Conservation (phyloP, 441 rosid species). For the Pelargonium myrrhifolium region DNA sequence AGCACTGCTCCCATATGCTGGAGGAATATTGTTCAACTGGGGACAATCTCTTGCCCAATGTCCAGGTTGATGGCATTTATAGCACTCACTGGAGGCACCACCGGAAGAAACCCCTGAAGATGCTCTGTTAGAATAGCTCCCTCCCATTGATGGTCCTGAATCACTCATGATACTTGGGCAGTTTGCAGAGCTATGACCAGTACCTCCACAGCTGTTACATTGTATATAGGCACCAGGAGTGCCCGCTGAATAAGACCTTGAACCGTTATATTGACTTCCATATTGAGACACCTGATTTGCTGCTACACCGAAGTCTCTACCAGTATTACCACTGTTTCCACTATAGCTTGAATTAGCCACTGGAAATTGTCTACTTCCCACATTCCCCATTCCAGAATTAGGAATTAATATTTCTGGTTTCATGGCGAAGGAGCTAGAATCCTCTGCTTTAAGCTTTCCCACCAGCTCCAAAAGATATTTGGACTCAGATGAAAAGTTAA, state of each 20-base stretch:
- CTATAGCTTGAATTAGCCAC: constrained; percentile 16
- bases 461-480: constrained; percentile 54
- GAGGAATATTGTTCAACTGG: constrained; percentile 29
- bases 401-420: constrained; percentile 29
- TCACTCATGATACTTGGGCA: constrained; percentile 64
- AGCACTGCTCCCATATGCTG: constrained; percentile 34
- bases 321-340: constrained; percentile 18
- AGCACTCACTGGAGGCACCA: constrained; percentile 31
- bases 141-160: constrained; percentile 36
- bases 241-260: constrained; percentile 25
- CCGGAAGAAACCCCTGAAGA: constrained; percentile 26
- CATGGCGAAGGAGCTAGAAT: constrained; percentile 21
- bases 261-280: constrained; percentile 36
- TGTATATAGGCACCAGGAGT: constrained; percentile 20
- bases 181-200: constrained; percentile 49
- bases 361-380: constrained; percentile 32
- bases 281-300: constrained; percentile 35
- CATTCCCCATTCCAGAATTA: constrained; percentile 22
- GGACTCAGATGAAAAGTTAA: constrained; percentile 50
- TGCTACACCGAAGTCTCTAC: constrained; percentile 31
- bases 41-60: constrained; percentile 66
- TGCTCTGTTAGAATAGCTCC: constrained; percentile 24
- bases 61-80: constrained; percentile 45
- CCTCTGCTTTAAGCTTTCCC: constrained; percentile 39
- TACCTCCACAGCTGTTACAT: constrained; percentile 53